These are phyloP conservation scores for Kregervanrija delftensis DNA, from an alignment of 805 yeast species.

Conservation along the genomic window DNA sequence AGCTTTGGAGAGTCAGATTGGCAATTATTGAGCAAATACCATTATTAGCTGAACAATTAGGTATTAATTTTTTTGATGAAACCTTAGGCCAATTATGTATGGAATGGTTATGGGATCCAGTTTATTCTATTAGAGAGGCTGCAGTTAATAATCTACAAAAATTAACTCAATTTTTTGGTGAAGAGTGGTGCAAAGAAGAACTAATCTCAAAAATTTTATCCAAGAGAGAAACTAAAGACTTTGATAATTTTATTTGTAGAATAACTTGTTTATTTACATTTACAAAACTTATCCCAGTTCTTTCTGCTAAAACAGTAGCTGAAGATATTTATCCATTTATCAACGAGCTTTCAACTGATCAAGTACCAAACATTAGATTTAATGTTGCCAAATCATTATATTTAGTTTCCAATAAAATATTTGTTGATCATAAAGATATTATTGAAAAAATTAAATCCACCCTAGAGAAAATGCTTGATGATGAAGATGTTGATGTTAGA, in stretches of 20 bases:
- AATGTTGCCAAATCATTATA: conserved; percentile 85
- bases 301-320: conserved; percentile 49
- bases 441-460: conserved; percentile 55
- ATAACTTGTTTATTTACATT: conserved; percentile 86
- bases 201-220: conserved; percentile 69
- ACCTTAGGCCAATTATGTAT: conserved; percentile 85
- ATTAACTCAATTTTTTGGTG: conserved; percentile 82
- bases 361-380: conserved; percentile 92
- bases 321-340: conserved; percentile 75
- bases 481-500: conserved; percentile 83
- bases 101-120: conserved; percentile 99
- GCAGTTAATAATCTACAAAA: conserved; percentile 80
- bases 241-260: conserved; percentile 77
- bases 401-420: conserved; percentile 48
- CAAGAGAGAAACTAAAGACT: conserved; percentile 29
- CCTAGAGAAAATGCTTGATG: conserved; percentile 58
- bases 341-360: conserved; percentile 62
- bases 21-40: conserved; percentile 98
- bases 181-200: conserved; percentile 85
- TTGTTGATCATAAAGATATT: conserved; percentile 27
- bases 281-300: conserved; percentile 72
- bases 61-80: conserved; percentile 87
- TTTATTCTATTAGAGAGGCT: conserved; percentile 92
- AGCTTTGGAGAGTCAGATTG: conserved; percentile 95
- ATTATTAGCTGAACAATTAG: conserved; percentile 85